Evolutionary conservation across 345 rosid genomes (phyloP), one percentile per base, ranked within the genome.

Genomic region (Melaleuca quinquenervia): DNA sequence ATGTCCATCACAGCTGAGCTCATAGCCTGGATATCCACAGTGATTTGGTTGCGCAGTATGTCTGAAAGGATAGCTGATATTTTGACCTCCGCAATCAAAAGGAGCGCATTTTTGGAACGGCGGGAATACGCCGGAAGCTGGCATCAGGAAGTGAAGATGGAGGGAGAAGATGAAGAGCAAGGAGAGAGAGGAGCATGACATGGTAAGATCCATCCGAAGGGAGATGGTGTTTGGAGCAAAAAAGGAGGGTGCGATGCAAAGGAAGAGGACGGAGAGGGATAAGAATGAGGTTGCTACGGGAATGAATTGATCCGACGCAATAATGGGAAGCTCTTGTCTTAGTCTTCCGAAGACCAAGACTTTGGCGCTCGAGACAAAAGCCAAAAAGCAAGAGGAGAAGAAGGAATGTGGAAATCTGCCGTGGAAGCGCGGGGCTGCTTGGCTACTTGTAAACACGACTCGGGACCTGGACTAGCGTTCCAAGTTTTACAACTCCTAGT

Each of bases 1-100:
- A 13, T 14, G 2, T n/a, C 29, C 5, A 0, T 60, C 20, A 1
- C 74, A 60, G 41, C 7, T 0, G 1, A 60, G 36, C 41, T 60
- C 36, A 2, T 60, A 60, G 5, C 3, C 74, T 27, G 9, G 36
- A n/a, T n/a, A 12, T 36, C 74, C 74, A 60, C 36, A 60, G 20
- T 60, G 0, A 6, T 0, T 13, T 1, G 36, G 36, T 27, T 0
- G 74, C 36, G 0, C 7, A 1, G 2, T 0, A 13, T 6, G 1
- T 9, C 74, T 6, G 1, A 60, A 60, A n/a, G 74, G 74, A 60
- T 60, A 60, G 8, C 36, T 13, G 70, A 60, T 13, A n/a, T 60
- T 1, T 60, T 60, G 18, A 13, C 1, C 70, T 27, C 70, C 70
- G 8, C 70, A 60, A 6, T 6, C 1, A 60, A 0, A 60, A 14